These are phyloP conservation scores for Hibiscus mutabilis DNA, from an alignment of 345 rosid genomes.

Conservation along the genomic window DNA sequence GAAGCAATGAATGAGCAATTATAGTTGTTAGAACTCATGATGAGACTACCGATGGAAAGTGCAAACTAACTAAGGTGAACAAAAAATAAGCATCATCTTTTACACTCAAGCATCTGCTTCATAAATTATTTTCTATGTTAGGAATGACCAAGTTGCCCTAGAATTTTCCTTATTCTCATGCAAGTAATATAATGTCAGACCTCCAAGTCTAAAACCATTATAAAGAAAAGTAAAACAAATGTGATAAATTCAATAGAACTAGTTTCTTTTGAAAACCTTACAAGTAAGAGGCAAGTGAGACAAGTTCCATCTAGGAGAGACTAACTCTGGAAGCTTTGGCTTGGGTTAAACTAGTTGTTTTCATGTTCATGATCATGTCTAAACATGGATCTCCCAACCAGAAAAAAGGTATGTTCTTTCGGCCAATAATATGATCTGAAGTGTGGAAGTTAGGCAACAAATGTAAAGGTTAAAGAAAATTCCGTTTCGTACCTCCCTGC, in stretches of 20 bases:
- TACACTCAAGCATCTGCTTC: background rate
- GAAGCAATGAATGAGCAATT: background rate
- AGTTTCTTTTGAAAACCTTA: background rate
- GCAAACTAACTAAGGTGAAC: background rate
- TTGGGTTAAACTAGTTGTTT: background rate
- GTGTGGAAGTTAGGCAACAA: background rate
- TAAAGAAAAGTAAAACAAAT: background rate
- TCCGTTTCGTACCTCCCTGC: conserved; percentile 30
- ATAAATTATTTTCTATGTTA: background rate
- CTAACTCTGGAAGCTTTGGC: background rate
- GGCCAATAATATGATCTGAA: background rate
- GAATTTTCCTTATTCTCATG: background rate
- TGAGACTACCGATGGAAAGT: background rate
- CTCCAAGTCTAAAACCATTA: background rate
- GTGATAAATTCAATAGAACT: background rate
- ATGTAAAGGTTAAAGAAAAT: background rate
- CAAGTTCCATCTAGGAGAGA: background rate
- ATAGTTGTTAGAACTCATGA: background rate
- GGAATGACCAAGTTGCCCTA: background rate
- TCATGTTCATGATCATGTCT: background rate
- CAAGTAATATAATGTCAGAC: background rate
- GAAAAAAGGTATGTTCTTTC: background rate
- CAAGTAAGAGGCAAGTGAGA: background rate
- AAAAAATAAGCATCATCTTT: background rate
- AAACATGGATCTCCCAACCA: background rate